Conservation (phyloP, 2,329 filamentous ascomycete species). For the Capronia americana region DNA sequence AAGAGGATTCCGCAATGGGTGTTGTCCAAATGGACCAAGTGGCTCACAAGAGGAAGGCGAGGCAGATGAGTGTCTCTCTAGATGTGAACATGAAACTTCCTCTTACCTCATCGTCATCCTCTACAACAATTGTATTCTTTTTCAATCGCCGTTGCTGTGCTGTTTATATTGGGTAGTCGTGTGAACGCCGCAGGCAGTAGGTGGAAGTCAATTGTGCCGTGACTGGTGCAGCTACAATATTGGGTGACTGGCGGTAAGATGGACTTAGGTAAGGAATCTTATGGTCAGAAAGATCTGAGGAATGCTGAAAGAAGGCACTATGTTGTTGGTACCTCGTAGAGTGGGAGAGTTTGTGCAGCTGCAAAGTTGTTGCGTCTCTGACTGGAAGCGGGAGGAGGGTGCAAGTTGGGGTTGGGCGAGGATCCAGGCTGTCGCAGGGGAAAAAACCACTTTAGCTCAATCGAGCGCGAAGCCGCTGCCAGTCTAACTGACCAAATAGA, state of each 20-base stretch:
- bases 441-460: conserved; percentile 1
- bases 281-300: background rate
- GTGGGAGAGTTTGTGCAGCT: background rate
- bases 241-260: background rate
- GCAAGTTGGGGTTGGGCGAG: background rate
- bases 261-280: background rate
- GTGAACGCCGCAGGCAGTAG: background rate
- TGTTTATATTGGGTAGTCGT: background rate
- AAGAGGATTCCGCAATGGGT: background rate
- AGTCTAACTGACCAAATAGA: background rate
- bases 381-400: background rate
- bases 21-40: background rate
- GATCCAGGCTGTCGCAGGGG: background rate
- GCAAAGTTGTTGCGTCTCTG: background rate
- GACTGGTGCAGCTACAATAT: background rate
- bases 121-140: background rate
- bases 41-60: background rate
- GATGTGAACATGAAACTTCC: background rate
- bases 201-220: background rate
- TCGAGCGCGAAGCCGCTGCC: background rate
- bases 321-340: background rate
- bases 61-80: background rate
- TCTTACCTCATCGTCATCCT: background rate
- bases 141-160: background rate
- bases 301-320: background rate